Base-by-base conservation (phyloP, 495 filamentous ascomycete genomes). In the Rhypophila decipiens region DNA sequence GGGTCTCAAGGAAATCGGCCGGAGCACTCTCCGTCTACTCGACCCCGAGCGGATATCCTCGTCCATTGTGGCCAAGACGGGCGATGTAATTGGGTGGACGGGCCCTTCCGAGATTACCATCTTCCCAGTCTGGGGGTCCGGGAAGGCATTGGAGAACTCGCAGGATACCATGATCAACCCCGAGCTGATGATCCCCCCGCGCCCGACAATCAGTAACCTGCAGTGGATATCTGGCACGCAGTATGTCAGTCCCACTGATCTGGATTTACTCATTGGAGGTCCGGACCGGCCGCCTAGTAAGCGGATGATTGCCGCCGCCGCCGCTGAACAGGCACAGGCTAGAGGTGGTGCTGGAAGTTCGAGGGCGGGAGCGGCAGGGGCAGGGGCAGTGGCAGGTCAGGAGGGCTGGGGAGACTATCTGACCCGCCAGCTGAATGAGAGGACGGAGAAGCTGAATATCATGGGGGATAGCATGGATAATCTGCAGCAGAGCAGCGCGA, bases 141-240 rank as follows among this genome's bases (percentile, higher is more conserved):
- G 87, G 2, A 63, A 75, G 46, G 23, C 67, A 43, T 60, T 86
- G 1, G 59, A 70, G 44, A 52, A 67, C 18, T 76, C 78, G 5
- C 72, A 78, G 34, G 93, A 97, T 60, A 81, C 70, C 22, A 72
- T 97, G 3, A 82, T 85, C 66, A 95, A 96, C 51, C 78, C 84
- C 4, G 70, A 83, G 49, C 77, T 83, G 12, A 56, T 75, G 12
- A 72, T 85, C 13, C 93, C 91, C 3, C 74, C 86, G 12, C 78
- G 93, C 24, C 94, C 93, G n/a, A 95, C 90, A 1, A 98, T 98
- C 39, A 90, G 87, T 8, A 96, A 93, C 52, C 60, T 98, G 18
- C 88, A 96, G 63, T 98, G 93, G 93, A 88, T 98, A 33, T 83
- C 90, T 0, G 94, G 93, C 1, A 96, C 94, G 11, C 91, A 96